These are phyloP conservation scores for Pascua sp. DNA, from an alignment of 1,284 basidiomycete genomes.

Conservation along the genomic window DNA sequence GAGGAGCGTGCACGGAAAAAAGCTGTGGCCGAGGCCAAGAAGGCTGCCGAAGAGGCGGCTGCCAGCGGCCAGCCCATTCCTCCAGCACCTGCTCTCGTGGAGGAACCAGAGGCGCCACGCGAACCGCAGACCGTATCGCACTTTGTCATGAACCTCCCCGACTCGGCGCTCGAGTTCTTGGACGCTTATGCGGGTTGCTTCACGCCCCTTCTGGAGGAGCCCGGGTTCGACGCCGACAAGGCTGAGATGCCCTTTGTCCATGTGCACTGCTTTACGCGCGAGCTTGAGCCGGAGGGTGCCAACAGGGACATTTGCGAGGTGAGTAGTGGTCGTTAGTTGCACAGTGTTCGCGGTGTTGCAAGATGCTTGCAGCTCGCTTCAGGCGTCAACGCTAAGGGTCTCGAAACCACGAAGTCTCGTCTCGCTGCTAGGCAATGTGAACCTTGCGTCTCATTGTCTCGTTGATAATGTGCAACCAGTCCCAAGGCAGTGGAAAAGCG, in stretches of 20 bases:
- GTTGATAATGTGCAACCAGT: no score
- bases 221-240: slow-evolving; percentile 21
- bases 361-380: no score
- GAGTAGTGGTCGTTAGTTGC: no score
- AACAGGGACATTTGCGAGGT: slow-evolving; percentile 66
- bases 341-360: no score
- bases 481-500: no score
- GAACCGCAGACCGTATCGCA: slow-evolving; percentile 63
- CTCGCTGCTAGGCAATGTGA: no score
- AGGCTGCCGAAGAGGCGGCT: not conserved
- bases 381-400: no score
- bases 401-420: no score
- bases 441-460: no score
- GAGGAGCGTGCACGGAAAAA: slow-evolving; percentile 24
- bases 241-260: slow-evolving; percentile 82
- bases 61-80: not conserved
- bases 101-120: slow-evolving; percentile 1
- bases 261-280: slow-evolving; percentile 93
- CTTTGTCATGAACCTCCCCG: slow-evolving; percentile 97
- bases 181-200: slow-evolving; percentile 76
- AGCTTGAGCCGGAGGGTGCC: slow-evolving; percentile 66
- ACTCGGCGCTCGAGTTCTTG: slow-evolving; percentile 83
- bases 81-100: not conserved
- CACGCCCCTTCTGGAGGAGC: slow-evolving; percentile 36
- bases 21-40: not conserved